Base-by-base conservation (phyloP, 306 rosid species). In the Arachis stenosperma region DNA sequence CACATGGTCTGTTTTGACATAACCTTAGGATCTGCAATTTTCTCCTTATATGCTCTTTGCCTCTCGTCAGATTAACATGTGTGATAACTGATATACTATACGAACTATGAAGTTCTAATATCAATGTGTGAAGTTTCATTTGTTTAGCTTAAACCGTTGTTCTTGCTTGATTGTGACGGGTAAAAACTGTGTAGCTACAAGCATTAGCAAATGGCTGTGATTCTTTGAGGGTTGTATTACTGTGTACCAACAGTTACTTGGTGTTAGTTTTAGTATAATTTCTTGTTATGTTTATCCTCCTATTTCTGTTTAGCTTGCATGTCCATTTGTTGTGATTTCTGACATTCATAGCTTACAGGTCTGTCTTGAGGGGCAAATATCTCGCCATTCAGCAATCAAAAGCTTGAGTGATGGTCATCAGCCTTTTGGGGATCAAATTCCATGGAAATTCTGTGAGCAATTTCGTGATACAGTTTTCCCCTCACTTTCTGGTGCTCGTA, bases 401-500 rank as follows among this genome's bases (percentile, higher is more conserved):
- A 90, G 95, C 81, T 80, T 89, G 70, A 91, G 93, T 66, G 81
- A 83, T 78, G 96, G 99, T 78, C 86, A 78, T 84, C 91, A 84
- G 78, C 99, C 97, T 62, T 83, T 11, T 73, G 99, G 99, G 66
- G 99, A 94, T 79, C 97, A 91, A 86, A 87, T 91, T 78, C 95
- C 99, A 42, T 91, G 96, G 97, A 94, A 94, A 82, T 89, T 94
- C 76, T 86, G 89, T 80, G 99, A 94, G 84, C 96, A 89, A 78
- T 94, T 89, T 71, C 96, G 90, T 67, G 98, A 91, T 75, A 86
- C 90, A 0, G 91, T 76, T 74, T 91, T 94, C 50, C 98, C 98
- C 17, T 84, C 87, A 55, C 94, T 94, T 55, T 94, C 97, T 36
- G 98, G 98, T 51, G 98, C 85, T 81, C 97, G 97, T 53, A 91